A percentile compares a stretch with the other conserved stretches of the same genome.
Evolutionary conservation across 2,329 filamentous ascomycete species (phyloP).

Genomic region (Ceratocystis destructans): DNA sequence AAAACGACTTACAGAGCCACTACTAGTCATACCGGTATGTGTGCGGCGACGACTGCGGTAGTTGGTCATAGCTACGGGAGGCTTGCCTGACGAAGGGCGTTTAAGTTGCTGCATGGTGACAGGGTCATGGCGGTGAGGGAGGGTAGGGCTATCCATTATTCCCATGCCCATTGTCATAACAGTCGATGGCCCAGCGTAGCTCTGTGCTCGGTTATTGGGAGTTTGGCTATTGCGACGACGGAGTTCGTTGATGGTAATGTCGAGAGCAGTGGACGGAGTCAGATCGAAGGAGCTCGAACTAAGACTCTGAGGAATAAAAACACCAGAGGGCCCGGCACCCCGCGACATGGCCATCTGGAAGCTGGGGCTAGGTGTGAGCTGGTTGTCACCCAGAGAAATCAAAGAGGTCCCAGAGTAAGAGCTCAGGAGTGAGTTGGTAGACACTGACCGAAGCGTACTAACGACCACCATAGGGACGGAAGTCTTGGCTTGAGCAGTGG

Average conservation of each 20-base stretch:
- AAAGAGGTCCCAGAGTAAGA: slow-evolving; percentile 13
- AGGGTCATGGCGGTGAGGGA: slow-evolving; percentile 15
- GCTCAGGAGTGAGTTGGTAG: neutral
- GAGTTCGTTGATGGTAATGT: slow-evolving; percentile 38
- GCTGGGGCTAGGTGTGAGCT: slow-evolving; percentile 11
- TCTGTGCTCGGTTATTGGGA: slow-evolving; percentile 31
- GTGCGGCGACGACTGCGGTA: slow-evolving; percentile 9
- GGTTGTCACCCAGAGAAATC: neutral
- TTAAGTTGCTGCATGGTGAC: neutral
- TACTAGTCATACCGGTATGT: slow-evolving; percentile 13
- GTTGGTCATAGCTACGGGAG: slow-evolving; percentile 10
- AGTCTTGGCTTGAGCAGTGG: neutral
- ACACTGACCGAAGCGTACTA: neutral
- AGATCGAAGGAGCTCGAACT: slow-evolving; percentile 14
- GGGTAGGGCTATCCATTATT: slow-evolving; percentile 28
- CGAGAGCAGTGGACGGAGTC: slow-evolving; percentile 24
- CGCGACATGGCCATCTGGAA: slow-evolving; percentile 18
- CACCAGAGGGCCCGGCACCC: slow-evolving; percentile 18
- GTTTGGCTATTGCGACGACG: slow-evolving; percentile 44
- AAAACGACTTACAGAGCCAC: slow-evolving; percentile 11
- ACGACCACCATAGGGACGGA: slow-evolving; percentile 9
- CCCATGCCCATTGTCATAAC: slow-evolving; percentile 10
- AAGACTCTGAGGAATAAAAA: slow-evolving; percentile 17
- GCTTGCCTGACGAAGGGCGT: neutral
- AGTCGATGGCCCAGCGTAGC: slow-evolving; percentile 16